Evolutionary conservation across 768 basidiomycete species (phyloP), one percentile per base, ranked within the genome.

Genomic region (Suillus bovinus): DNA sequence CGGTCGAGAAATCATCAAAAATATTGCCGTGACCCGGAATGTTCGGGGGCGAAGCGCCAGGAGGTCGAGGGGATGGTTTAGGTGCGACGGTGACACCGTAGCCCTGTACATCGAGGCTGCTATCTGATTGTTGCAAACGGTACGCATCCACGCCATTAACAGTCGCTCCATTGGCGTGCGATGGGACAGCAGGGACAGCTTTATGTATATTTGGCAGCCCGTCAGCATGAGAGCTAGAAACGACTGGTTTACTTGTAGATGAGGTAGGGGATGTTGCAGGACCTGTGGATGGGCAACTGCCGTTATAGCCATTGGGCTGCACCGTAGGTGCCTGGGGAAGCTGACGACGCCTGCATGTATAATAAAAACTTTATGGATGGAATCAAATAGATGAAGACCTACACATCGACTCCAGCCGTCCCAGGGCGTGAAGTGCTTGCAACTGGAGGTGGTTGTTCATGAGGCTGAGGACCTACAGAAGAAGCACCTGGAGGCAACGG

Each of bases 151-250:
- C 27, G 4, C 52, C 60, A 22, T 58, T 52, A 16, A 42, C 27
- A 7, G 60, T 58, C 38, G 38, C 38, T 11, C 65, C 65, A n/a
- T 69, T 69, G 5, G 55, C 8, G 22, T 62, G 61, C 7, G 58
- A 36, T 2, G 73, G 73, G 11, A 74, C 66, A 2, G 73, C 67
- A 8, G 73, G 73, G 4, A 74, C 73, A 14, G 73, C 73, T 60
- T 74, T 74, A 64, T 73, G 64, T 17, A 76, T 44, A 36, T 73
- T 74, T 1, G 67, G 65, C 4, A 22, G 20, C 17, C 59, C 10
- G 27, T 74, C 73, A 3, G 70, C 57, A 41, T 64, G 71, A 24
- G 58, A 55, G 57, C 47, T 59, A 20, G 33, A 2, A 33, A 29
- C 20, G 31, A 47, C n/a, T 20, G 63, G 63, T 62, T 61, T 76